Evolutionary conservation across 2,329 filamentous ascomycete species (phyloP).

Genomic region (Juglanconis sp.): DNA sequence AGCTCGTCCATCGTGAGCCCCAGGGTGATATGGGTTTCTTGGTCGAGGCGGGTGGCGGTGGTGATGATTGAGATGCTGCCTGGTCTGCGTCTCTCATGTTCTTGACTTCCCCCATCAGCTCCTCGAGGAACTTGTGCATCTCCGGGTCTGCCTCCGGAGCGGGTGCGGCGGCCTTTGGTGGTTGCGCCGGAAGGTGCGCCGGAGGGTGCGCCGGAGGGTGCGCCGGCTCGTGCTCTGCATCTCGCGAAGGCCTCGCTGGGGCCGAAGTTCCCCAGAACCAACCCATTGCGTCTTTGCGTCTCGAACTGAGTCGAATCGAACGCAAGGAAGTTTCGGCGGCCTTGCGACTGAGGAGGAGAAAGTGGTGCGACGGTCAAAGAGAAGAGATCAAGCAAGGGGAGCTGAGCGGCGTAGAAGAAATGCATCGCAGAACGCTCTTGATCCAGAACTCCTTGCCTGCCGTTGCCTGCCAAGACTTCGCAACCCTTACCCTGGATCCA

Average conservation of each 20-base stretch:
- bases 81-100: neutral
- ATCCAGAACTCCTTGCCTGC: too few species aligned
- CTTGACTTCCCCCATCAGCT: slow-evolving; percentile 11
- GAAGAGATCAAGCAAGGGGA: too few species aligned
- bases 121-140: slow-evolving; percentile 49
- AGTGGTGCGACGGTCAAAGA: too few species aligned
- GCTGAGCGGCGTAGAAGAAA: too few species aligned
- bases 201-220: slow-evolving; percentile 16
- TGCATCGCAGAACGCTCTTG: too few species aligned
- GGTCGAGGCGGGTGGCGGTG: slow-evolving; percentile 22
- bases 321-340: too few species aligned
- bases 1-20: slow-evolving; percentile 30
- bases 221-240: slow-evolving; percentile 18
- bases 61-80: slow-evolving; percentile 29
- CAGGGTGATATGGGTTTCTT: slow-evolving; percentile 27
- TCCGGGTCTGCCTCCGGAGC: slow-evolving; percentile 42
- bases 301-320: too few species aligned
- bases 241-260: slow-evolving; percentile 28
- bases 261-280: slow-evolving; percentile 57
- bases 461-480: too few species aligned
- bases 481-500: too few species aligned
- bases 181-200: neutral
- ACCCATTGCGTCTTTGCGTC: slow-evolving; percentile 49
- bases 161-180: slow-evolving; percentile 11
- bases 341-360: too few species aligned